phyloP scores from a whole-genome alignment of 805 yeast species.

The Starmera amethionina region DNA sequence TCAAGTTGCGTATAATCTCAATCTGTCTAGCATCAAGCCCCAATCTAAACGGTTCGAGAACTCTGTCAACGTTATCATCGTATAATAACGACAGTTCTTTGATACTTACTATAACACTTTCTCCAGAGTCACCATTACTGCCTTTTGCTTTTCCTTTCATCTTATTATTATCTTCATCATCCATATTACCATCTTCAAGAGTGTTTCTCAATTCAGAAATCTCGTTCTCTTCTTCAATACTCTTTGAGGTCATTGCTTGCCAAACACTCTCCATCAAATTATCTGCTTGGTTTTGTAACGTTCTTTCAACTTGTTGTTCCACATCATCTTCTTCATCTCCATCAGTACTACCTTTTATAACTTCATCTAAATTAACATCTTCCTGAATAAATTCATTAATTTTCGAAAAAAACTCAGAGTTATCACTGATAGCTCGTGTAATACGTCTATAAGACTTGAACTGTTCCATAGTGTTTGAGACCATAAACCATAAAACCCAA shows the following conservation, averaged over 20 bases:
- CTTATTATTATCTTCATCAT: no score
- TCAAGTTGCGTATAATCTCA: conserved; percentile 46
- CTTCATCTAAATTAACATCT: not conserved
- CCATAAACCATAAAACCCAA: conserved; percentile 50
- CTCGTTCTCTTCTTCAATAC: conserved; percentile 7
- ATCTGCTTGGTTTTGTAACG: conserved; percentile 53
- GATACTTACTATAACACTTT: conserved; percentile 17
- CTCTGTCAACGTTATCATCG: conserved; percentile 8
- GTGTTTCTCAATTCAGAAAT: no score
- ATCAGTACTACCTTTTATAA: conserved; percentile 2
- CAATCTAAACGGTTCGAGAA: conserved; percentile 18
- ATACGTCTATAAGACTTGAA: conserved; percentile 29
- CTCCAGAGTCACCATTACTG: not conserved
- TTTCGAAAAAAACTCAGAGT: conserved; percentile 15
- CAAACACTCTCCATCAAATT: conserved; percentile 54
- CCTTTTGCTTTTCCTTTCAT: no score
- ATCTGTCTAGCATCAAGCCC: conserved; percentile 34
- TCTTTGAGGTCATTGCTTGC: conserved; percentile 41
- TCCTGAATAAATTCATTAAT: conserved; percentile 9
- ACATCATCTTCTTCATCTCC: conserved; percentile 5
- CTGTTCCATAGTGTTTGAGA: conserved; percentile 32
- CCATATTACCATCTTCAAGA: no score
- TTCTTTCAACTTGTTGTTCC: conserved; percentile 26
- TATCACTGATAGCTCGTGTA: conserved; percentile 18
- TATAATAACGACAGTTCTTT: conserved; percentile 19